Percentiles rank a stretch among this genome's conserved stretches.
These are phyloP conservation scores for Colletotrichum zoysiae DNA, from an alignment of 2,329 filamentous ascomycete genomes.

Conservation along the genomic window DNA sequence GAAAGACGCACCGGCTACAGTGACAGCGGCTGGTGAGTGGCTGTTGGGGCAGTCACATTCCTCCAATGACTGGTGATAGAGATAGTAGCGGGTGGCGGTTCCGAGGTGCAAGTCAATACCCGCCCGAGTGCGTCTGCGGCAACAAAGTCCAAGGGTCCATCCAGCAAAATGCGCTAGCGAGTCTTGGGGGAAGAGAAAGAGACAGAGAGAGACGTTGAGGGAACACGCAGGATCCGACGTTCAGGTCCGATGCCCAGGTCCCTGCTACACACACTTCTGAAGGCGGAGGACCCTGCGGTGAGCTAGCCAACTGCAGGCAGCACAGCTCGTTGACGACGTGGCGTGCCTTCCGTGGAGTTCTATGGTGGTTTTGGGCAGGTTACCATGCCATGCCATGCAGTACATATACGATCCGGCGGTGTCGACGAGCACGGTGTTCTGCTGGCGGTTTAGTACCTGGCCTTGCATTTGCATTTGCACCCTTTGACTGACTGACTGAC, in stretches of 20 bases:
- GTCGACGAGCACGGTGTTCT: background rate
- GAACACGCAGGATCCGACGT: slow-evolving; percentile 19
- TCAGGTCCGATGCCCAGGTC: slow-evolving; percentile 26
- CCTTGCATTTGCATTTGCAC: slow-evolving; percentile 3
- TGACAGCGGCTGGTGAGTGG: slow-evolving; percentile 11
- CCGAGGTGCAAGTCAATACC: slow-evolving; percentile 12
- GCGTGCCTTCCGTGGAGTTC: background rate
- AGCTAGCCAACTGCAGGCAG: slow-evolving; percentile 1
- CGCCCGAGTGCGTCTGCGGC: slow-evolving; percentile 15
- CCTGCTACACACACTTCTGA: slow-evolving; percentile 13
- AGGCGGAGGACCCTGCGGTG: slow-evolving; percentile 34
- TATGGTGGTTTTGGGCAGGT: background rate
- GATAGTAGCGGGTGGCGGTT: slow-evolving; percentile 19
- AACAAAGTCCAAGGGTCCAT: slow-evolving; percentile 31
- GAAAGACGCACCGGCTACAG: slow-evolving; percentile 24
- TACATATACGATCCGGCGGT: background rate
- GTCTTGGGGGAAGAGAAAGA: slow-evolving; percentile 3
- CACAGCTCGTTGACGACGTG: background rate
- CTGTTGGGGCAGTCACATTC: background rate
- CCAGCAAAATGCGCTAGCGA: slow-evolving; percentile 26
- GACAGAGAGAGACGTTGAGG: background rate
- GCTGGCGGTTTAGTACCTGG: background rate
- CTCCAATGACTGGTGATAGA: background rate
- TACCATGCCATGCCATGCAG: background rate
- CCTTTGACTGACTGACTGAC: slow-evolving; percentile 26